A percentile compares a stretch with the other conserved stretches of the same genome.
Conservation (phyloP, 371 early-diverging fungal genomes). For the Mucor irregularis region DNA sequence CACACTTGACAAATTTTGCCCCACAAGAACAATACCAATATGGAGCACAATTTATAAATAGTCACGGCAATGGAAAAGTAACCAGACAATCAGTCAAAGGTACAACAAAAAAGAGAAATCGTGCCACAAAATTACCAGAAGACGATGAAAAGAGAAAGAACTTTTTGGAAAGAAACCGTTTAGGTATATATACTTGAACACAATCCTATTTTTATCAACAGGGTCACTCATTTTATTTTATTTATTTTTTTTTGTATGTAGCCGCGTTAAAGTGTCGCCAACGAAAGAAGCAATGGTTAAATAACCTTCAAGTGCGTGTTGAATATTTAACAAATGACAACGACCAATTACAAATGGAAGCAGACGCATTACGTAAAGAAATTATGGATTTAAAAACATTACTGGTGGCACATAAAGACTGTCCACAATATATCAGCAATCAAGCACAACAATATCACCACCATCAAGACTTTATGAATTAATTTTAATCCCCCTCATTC, state of each 20-base stretch:
- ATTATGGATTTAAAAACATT: conserved; percentile 54
- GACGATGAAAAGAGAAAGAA: conserved; percentile 74
- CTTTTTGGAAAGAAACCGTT: conserved; percentile 85
- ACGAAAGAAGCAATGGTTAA: conserved; percentile 86
- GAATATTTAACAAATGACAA: conserved; percentile 73
- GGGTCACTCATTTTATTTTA: background rate
- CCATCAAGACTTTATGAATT: conserved; percentile 1
- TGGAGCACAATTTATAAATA: background rate
- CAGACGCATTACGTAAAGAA: conserved; percentile 67
- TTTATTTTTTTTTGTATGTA: conserved; percentile 6
- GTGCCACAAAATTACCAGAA: conserved; percentile 1
- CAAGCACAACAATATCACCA: background rate
- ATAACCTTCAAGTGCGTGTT: conserved; percentile 73
- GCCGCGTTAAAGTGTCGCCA: conserved; percentile 90
- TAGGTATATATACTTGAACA: conserved; percentile 58
- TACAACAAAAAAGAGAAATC: conserved; percentile 4
- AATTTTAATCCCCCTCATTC: no score
- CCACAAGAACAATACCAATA: background rate
- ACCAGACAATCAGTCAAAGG: background rate
- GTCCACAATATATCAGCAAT: conserved; percentile 24
- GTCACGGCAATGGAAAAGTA: background rate
- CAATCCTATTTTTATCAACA: background rate
- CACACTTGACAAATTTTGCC: background rate
- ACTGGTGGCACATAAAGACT: conserved; percentile 58
- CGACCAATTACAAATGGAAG: conserved; percentile 67